These are phyloP conservation scores for Apiospora koreana DNA, from an alignment of 2,329 filamentous ascomycete genomes.

Conservation along the genomic window DNA sequence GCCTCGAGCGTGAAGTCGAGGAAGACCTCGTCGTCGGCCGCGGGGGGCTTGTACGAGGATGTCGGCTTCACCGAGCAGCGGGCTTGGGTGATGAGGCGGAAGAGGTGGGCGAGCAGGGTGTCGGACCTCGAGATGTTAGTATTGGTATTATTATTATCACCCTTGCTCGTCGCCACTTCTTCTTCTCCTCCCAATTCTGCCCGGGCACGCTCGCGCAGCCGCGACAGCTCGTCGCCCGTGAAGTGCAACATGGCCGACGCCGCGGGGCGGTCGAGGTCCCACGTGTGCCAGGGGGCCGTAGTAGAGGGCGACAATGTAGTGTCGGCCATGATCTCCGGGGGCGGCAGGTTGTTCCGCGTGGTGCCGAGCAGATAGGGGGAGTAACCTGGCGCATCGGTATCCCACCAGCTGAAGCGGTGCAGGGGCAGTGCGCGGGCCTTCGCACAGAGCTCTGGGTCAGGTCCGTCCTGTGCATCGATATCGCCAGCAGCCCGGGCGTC, in stretches of 20 bases:
- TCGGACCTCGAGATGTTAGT: conserved; percentile 43
- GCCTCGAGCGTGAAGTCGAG: conserved; percentile 43
- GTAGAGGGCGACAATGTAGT: conserved; percentile 30
- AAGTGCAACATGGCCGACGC: conserved; percentile 40
- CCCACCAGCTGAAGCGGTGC: conserved; percentile 51
- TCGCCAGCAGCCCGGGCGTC: conserved; percentile 34
- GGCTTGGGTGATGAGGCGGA: conserved; percentile 44
- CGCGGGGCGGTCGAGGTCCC: conserved; percentile 38
- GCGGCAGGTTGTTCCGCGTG: conserved; percentile 28
- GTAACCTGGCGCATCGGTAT: conserved; percentile 30
- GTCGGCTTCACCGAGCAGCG: conserved; percentile 22
- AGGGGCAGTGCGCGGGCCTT: conserved; percentile 41
- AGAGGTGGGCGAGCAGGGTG: conserved; percentile 47
- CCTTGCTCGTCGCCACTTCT: neutral
- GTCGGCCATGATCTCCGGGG: conserved; percentile 21
- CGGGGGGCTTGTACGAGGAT: conserved; percentile 13
- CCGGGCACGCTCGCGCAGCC: conserved; percentile 31
- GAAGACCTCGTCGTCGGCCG: conserved; percentile 33
- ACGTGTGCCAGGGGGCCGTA: conserved; percentile 42
- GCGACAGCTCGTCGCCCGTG: conserved; percentile 32
- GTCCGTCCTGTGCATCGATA: conserved; percentile 20
- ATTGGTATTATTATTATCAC: too few species aligned
- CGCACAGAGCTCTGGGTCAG: conserved; percentile 27
- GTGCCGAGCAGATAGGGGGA: conserved; percentile 26
- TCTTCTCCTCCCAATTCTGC: neutral